Evolutionary conservation across 768 basidiomycete species (phyloP), one percentile per base, ranked within the genome.

Genomic region (Floccularia luteovirens): DNA sequence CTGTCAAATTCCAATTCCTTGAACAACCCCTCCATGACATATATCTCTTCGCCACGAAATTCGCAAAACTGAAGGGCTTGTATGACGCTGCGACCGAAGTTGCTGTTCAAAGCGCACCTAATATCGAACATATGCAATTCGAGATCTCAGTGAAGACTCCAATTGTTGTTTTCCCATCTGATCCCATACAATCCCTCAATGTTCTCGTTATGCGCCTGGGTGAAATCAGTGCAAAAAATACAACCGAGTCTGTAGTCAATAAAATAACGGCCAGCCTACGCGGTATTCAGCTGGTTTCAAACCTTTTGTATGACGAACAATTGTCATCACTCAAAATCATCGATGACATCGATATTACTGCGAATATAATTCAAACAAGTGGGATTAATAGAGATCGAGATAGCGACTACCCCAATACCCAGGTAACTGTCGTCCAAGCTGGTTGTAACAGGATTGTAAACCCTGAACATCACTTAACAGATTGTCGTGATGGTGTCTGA

Each of bases 61-160:
- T 99, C 25, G 88, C 91, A 3, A 82, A 79, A 47, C 78, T 99
- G 50, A 98, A 98, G 64, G 86, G 85, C 1, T 58, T 98, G 8
- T 98, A 98, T 48, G 94, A 99, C 60, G 79, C 92, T 14, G 92
- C 94, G 8, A 87, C 90, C 2, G 81, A 89, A 55, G 94, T 79
- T 16, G 96, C 96, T 27, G 91, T 89, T 19, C 90, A 97, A 56
- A 72, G 75, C 35, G 96, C 92, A 3, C 79, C 90, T n/a, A 89
- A 88, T 58, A 86, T 93, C n/a, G 82, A 88, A 49, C 77, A 81
- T 38, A 92, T 98, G 87, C 79, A 89, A 57, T 97, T 92, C 61
- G 77, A 90, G 43, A 57, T 98, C n/a, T 79, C 82, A 19, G 69
- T 98, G 53, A 90, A 86, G 61, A 84, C 92, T 0, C 96, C 96